Evolutionary conservation across 2,329 filamentous ascomycete genomes (phyloP).

Genomic region (Xylaria sp.): DNA sequence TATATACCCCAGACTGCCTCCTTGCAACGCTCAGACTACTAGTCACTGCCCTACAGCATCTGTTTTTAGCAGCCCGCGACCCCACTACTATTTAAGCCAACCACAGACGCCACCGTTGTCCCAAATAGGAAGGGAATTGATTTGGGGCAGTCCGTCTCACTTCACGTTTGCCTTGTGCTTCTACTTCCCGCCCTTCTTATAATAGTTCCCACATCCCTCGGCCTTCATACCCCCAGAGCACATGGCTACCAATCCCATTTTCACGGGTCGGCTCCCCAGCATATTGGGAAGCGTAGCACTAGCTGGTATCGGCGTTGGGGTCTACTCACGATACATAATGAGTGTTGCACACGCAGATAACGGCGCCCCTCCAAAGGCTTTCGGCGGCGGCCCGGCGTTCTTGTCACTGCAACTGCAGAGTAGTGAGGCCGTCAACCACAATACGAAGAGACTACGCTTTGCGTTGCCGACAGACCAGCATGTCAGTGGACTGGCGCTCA

Average conservation of each 20-base stretch:
- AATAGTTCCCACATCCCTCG: not conserved
- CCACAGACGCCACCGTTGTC: conserved; percentile 16
- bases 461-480: conserved; percentile 60
- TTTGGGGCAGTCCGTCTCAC: conserved; percentile 24
- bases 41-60: not conserved
- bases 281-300: conserved; percentile 32
- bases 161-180: conserved; percentile 3
- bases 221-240: not conserved
- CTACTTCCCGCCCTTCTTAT: not conserved
- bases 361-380: conserved; percentile 44
- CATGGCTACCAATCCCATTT: conserved; percentile 26
- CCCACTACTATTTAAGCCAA: conserved; percentile 19
- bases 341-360: conserved; percentile 43
- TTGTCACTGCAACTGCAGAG: conserved; percentile 61
- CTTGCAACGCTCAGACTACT: not conserved
- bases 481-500: conserved; percentile 60
- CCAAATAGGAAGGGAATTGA: conserved; percentile 27
- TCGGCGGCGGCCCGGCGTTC: conserved; percentile 54
- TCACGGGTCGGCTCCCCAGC: conserved; percentile 15
- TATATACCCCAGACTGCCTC: not conserved
- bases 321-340: conserved; percentile 43
- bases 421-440: conserved; percentile 64
- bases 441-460: conserved; percentile 68
- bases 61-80: not conserved
- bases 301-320: conserved; percentile 40